A percentile compares a stretch with the other conserved stretches of the same genome.
phyloP scores from a whole-genome alignment of 2,329 filamentous ascomycete species.

The Pezicula radicicola region DNA sequence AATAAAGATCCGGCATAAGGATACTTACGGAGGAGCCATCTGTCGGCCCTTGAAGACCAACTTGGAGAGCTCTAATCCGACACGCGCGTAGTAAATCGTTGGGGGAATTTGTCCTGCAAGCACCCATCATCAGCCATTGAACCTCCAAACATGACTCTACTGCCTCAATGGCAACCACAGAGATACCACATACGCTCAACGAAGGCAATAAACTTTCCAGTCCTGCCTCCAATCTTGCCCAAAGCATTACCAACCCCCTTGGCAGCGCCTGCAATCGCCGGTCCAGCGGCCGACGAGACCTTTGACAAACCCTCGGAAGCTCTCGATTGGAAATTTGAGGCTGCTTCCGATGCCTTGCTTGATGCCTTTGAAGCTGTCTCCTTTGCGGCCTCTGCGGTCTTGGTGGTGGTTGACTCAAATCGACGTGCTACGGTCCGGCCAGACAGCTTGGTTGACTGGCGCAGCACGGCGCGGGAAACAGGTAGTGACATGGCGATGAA shows the following conservation, averaged over 20 bases:
- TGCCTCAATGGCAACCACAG: background rate
- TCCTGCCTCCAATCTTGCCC: conserved; percentile 77
- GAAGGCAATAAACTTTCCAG: conserved; percentile 73
- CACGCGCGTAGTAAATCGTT: conserved; percentile 87
- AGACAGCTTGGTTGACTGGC: conserved; percentile 25
- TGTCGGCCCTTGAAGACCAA: conserved; percentile 83
- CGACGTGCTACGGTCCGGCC: conserved; percentile 39
- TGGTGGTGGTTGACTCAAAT: conserved; percentile 56
- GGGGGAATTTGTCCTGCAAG: conserved; percentile 75
- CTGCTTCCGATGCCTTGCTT: conserved; percentile 38
- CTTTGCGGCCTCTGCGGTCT: conserved; percentile 43
- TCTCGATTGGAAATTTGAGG: conserved; percentile 53
- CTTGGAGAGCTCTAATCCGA: conserved; percentile 83
- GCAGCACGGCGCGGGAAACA: conserved; percentile 25
- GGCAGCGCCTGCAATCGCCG: conserved; percentile 71
- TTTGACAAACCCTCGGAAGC: conserved; percentile 80
- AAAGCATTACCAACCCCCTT: conserved; percentile 64
- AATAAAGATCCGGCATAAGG: conserved; percentile 4
- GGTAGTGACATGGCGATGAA: conserved; percentile 25
- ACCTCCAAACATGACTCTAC: conserved; percentile 2
- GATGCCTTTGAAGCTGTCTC: conserved; percentile 32
- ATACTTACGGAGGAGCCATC: conserved; percentile 91
- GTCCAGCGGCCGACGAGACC: conserved; percentile 76
- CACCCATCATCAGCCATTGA: conserved; percentile 19
- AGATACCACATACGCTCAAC: conserved; percentile 72